These are phyloP conservation scores for Phytomonas serpens DNA, from an alignment of 208 protist species.

Conservation along the genomic window DNA sequence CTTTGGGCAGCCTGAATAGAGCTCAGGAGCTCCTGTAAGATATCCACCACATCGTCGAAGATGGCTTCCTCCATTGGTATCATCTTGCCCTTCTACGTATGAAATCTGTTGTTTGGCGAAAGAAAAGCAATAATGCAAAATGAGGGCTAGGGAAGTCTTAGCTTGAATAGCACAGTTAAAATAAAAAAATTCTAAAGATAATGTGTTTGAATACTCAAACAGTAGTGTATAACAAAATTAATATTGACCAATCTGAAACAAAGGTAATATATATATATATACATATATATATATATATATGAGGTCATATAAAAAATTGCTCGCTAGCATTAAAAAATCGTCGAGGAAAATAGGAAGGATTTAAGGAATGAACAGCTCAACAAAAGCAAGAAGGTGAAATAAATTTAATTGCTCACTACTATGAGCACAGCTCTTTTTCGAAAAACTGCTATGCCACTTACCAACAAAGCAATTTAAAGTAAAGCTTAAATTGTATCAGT, in stretches of 20 bases:
- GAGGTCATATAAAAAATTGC: not conserved
- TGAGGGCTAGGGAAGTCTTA: not conserved
- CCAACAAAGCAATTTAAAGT: not conserved
- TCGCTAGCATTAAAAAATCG: not conserved
- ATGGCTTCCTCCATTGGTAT: conserved; percentile 1
- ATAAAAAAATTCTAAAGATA: not conserved
- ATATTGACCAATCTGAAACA: not conserved
- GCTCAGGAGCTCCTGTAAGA: not conserved
- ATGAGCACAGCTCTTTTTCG: not conserved
- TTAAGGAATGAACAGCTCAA: not conserved
- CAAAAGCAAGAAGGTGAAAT: not conserved
- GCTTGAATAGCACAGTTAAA: not conserved
- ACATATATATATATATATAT: not conserved
- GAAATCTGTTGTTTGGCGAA: not conserved
- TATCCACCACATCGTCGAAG: not conserved
- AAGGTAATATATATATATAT: not conserved
- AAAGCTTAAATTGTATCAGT: conserved; percentile 1
- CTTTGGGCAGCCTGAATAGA: not conserved
- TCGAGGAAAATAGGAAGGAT: not conserved
- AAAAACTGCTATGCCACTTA: not conserved
- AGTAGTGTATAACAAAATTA: not conserved
- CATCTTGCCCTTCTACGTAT: not conserved
- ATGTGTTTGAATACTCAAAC: not conserved
- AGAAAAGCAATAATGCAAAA: not conserved
- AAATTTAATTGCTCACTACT: not conserved